phyloP scores from a whole-genome alignment of 108 stramenopile genomes.

The Cyclotella kingstonii region DNA sequence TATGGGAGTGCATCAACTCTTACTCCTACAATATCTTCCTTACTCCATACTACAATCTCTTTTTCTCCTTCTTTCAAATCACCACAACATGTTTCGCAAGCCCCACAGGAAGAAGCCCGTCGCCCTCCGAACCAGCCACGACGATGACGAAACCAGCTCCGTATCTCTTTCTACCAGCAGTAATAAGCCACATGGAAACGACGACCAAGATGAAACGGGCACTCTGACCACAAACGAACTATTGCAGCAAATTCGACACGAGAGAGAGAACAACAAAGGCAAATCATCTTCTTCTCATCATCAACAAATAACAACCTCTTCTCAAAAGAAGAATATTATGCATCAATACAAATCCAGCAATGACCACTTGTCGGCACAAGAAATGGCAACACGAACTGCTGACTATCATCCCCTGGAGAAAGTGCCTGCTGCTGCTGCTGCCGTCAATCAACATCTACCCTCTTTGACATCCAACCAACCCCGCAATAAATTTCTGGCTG shows the following conservation, averaged over 20 bases:
- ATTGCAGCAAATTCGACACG: slow-evolving; percentile 53
- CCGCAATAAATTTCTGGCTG: slow-evolving; percentile 75
- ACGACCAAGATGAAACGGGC: slow-evolving; percentile 31
- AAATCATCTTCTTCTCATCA: slow-evolving; percentile 20
- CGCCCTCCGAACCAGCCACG: slow-evolving; percentile 28
- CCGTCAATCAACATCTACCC: slow-evolving; percentile 6
- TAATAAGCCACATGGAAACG: not conserved
- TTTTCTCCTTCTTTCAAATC: not conserved
- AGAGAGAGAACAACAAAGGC: slow-evolving; percentile 19
- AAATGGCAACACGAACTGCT: slow-evolving; percentile 57
- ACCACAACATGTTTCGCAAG: slow-evolving; percentile 71
- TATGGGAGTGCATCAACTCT: not conserved
- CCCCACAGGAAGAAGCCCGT: slow-evolving; percentile 53
- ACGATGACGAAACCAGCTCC: slow-evolving; percentile 16
- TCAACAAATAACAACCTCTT: slow-evolving; percentile 4
- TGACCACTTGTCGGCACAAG: slow-evolving; percentile 30
- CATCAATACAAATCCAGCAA: slow-evolving; percentile 50
- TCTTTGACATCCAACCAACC: slow-evolving; percentile 18
- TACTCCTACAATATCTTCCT: not conserved
- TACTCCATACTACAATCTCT: not conserved
- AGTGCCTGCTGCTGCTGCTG: not conserved
- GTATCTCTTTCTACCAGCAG: not conserved
- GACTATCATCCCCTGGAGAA: slow-evolving; percentile 53
- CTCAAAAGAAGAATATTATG: slow-evolving; percentile 24
- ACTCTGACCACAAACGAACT: slow-evolving; percentile 26